Base-by-base conservation (phyloP, 176 grass and related monocot species). In the Microstegium vimineum region DNA sequence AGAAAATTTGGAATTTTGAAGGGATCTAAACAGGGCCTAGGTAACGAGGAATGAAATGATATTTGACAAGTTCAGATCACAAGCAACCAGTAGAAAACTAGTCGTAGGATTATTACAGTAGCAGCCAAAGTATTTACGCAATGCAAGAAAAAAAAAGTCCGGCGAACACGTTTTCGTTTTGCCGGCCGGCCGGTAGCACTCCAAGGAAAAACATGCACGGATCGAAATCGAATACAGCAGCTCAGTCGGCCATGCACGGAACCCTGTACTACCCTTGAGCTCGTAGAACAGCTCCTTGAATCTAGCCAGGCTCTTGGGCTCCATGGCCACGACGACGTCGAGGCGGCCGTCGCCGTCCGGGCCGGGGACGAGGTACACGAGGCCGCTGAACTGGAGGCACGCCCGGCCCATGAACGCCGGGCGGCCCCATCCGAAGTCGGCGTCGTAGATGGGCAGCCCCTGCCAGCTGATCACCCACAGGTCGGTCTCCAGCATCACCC, bases 381-480 rank as follows among this genome's bases (percentile, higher is more conserved):
- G 54, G 4, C 90, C 88, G 10, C 82, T 43, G 69, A 73, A 71
- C 57, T 83, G 46, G 7, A 85, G 61, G 40, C 69, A 75, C 2
- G 92, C 87, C 1, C 73, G 34, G 3, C 54, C 79, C 82, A 95
- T 77, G 78, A 90, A 86, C 27, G 30, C 75, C 25, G 93, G 93
- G n/a, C 82, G 71, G 1, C 85, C 93, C 74, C 87, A 92, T 1
- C 90, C 90, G 35, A 95, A 95, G 72, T 95, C 85, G 0, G 90
- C 90, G 73, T 79, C 90, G 82, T 90, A 88, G 61, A 90, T 74
- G 23, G 74, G 75, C 66, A 90, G 62, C 43, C 85, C 75, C 47
- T 78, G 84, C 93, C 90, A 95, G 90, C 93, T 95, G 5, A 90
- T 79, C 5, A 88, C 82, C 76, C 82, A 78, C 75, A 92, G 40